Evolutionary conservation across 2,329 filamentous ascomycete genomes (phyloP), one percentile per base, ranked within the genome.

Genomic region (Coleophoma eucalyptorum): DNA sequence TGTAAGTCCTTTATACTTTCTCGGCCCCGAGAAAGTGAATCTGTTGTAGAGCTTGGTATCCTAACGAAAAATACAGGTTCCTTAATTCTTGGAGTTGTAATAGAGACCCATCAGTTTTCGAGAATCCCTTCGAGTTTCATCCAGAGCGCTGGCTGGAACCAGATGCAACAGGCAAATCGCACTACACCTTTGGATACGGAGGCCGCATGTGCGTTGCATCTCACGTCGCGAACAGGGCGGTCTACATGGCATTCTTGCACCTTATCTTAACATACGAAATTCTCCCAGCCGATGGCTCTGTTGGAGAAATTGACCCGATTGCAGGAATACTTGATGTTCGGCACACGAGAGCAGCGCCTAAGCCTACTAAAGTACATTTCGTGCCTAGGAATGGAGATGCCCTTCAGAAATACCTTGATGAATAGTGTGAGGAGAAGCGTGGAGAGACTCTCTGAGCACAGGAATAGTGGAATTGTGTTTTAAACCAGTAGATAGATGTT

Each of bases 101-200:
- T 7, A 5, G 41, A 68, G 84, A 87, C 58, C 72, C 74, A 11
- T 69, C 71, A 1, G 79, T 86, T 59, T 87, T 86, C 69, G 83
- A 84, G 58, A 72, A 81, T 3, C 81, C 83, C 0, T 80, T 85
- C 48, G 73, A 78, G 13, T 88, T 86, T 59, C 67, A 84, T 7
- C 68, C 72, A 12, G 73, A 67, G 50, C 64, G 67, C n/a, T 80
- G 56, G 69, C 62, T 69, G 67, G 74, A 31, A 19, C 33, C 8
- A 13, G 15, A 20, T n/a, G 18, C 33, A 16, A 40, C 37, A 31
- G 13, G 10, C 4, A 75, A 73, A 3, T 76, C 75, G 1, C 77
- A 80, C 55, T 80, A 77, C 54, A 75, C 70, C 35, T 80, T 78
- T 52, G 77, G 77, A 0, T 75, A 78, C 2, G 78, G 78, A 2